Conservation (phyloP, 345 rosid species). For the Rhizophora mangle region DNA sequence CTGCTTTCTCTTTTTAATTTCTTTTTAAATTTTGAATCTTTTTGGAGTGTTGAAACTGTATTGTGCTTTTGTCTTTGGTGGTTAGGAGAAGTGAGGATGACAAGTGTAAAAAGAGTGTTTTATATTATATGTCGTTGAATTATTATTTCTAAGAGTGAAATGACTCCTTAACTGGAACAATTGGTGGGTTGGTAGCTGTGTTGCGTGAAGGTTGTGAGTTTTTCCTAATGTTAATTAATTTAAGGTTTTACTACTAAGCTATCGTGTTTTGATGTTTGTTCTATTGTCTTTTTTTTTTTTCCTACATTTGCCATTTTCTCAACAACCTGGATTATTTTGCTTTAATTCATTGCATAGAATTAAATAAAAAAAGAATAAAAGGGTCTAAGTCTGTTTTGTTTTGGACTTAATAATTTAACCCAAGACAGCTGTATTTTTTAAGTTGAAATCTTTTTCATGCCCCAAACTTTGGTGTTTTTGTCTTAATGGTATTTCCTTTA, state of each 20-base stretch:
- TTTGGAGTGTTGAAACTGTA: not conserved
- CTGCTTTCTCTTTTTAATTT: not conserved
- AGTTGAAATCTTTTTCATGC: not conserved
- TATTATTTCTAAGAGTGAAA: conserved; percentile 13
- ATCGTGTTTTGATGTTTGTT: not conserved
- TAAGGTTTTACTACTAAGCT: not conserved
- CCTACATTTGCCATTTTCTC: conserved; percentile 9
- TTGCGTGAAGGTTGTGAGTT: conserved; percentile 14
- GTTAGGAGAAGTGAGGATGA: conserved; percentile 17
- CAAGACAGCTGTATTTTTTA: not conserved
- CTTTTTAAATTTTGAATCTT: not conserved
- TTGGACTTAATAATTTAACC: not conserved
- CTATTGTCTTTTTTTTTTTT: not conserved
- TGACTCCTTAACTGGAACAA: conserved; percentile 24
- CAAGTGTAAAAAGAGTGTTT: not conserved
- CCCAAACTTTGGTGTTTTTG: not conserved
- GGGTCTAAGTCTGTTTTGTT: not conserved
- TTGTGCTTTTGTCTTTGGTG: conserved; percentile 19
- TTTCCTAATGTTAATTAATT: not conserved
- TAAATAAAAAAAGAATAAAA: not conserved
- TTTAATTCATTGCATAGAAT: conserved; percentile 5
- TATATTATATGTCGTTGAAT: not conserved
- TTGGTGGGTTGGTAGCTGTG: conserved; percentile 5
- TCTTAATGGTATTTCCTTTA: not conserved
- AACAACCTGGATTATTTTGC: not conserved